Base-by-base conservation (phyloP, 2,329 filamentous ascomycete species). In the Colletotrichum incanum region DNA sequence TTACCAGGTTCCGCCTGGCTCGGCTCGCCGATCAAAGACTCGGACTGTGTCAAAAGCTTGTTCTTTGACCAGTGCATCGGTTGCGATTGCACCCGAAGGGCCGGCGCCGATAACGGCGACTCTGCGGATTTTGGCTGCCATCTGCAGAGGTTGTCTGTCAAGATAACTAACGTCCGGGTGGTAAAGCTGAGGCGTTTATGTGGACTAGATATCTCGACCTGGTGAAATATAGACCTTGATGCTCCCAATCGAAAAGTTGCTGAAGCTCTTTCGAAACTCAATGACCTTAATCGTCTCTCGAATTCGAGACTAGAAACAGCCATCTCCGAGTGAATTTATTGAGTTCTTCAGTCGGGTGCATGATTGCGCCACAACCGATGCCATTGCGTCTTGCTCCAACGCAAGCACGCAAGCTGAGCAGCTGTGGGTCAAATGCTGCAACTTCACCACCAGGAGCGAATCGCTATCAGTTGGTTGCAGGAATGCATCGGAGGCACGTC, bases 71-170 rank as follows among this genome's bases (percentile, higher is more conserved):
- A 91, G 78, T 3, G 89, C 88, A 80, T 91, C 88, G 3, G 89
- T 84, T 0, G 88, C 79, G 72, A 90, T 90, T 23, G 87, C 87
- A 1, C 89, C 89, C 0, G 87, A 83, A 1, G 89, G 89, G 1
- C 89, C 89, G 1, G 88, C 84, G 14, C 89, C 89, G 73, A 91
- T 88, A 4, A 91, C 84, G 43, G 89, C 89, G 8, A 91, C 84
- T 18, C 80, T 74, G 18, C 67, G 67, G 8, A 72, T 72, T 67
- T 63, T 71, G 0, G 28, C 47, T 5, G 28, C 0, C 61, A 71
- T 73, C 5, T 28, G 20, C 7, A n/a, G 6, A 34, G 14, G 20
- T 39, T n/a, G 11, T 8, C 23, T 37, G 28, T 55, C 23, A 18
- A 16, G 4, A 41, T 2, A 37, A 7, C 6, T 3, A 11, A 12